Evolutionary conservation across 164 flowering plant genomes (phyloP).

Genomic region (Umbellularia californica): DNA sequence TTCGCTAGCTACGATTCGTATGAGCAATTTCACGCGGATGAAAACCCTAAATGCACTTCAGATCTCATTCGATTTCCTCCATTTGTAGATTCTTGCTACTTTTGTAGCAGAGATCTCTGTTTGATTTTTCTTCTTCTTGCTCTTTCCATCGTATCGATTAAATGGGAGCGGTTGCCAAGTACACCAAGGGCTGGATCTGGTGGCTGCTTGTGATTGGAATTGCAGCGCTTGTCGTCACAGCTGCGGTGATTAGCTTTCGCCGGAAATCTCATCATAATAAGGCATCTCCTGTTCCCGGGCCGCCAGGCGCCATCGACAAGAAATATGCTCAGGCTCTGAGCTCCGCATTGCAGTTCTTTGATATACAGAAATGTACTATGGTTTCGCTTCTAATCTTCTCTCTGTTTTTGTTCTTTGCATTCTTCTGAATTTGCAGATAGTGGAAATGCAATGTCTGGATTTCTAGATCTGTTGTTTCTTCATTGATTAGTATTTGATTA

Average conservation of each 20-base stretch:
- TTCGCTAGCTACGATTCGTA: not conserved
- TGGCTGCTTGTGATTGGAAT: constrained; percentile 49
- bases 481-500: no score
- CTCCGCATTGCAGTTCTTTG: constrained; percentile 75
- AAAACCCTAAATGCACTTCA: not conserved
- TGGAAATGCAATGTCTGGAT: not conserved
- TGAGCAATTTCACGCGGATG: not conserved
- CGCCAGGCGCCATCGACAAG: constrained; percentile 66
- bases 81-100: not conserved
- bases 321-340: constrained; percentile 71
- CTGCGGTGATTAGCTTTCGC: constrained; percentile 34
- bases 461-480: not conserved
- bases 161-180: constrained; percentile 48
- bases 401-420: not conserved
- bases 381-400: not conserved
- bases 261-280: constrained; percentile 24
- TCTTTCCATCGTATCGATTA: not conserved
- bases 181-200: constrained; percentile 48
- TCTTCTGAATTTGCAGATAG: not conserved
- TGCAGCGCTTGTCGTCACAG: constrained; percentile 43
- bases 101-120: not conserved
- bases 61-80: not conserved
- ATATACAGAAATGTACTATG: constrained; percentile 74
- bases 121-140: not conserved
- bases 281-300: constrained; percentile 76